These are phyloP conservation scores for Climacium dendroides DNA, from an alignment of 225 moss, liverwort and hornwort genomes.

Conservation along the genomic window DNA sequence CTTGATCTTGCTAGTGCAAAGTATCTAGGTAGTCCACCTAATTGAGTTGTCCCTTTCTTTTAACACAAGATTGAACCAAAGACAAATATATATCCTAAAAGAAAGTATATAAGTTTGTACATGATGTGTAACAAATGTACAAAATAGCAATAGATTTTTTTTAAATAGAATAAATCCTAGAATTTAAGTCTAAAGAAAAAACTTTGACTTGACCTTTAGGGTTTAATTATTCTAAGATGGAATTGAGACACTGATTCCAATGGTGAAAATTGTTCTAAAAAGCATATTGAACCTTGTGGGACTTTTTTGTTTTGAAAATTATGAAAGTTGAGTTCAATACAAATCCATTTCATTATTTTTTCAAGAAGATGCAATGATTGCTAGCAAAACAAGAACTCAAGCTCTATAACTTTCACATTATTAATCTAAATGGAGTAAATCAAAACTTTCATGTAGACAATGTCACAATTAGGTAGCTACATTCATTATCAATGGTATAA, in stretches of 20 bases:
- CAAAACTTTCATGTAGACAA: accelerated
- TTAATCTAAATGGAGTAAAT: not conserved
- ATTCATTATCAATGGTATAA: not conserved
- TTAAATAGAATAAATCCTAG: no score
- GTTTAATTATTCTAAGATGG: not conserved
- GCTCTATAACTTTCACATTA: not conserved
- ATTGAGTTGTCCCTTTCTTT: no score
- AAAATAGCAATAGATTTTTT: no score
- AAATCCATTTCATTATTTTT: not conserved
- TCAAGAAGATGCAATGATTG: not conserved
- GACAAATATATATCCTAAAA: no score
- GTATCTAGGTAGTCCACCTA: no score
- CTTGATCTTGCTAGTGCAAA: no score
- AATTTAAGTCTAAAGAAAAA: no score
- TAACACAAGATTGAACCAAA: no score
- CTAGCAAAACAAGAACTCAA: not conserved
- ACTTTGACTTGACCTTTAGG: no score
- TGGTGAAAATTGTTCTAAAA: accelerated
- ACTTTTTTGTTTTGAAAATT: not conserved
- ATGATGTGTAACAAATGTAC: no score
- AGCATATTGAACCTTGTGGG: accelerated
- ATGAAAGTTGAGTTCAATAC: accelerated
- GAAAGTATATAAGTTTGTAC: no score
- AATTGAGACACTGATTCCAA: not conserved
- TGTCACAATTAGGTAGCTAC: accelerated